Evolutionary conservation across 2,329 filamentous ascomycete species (phyloP).

Genomic region (Alternaria atra): DNA sequence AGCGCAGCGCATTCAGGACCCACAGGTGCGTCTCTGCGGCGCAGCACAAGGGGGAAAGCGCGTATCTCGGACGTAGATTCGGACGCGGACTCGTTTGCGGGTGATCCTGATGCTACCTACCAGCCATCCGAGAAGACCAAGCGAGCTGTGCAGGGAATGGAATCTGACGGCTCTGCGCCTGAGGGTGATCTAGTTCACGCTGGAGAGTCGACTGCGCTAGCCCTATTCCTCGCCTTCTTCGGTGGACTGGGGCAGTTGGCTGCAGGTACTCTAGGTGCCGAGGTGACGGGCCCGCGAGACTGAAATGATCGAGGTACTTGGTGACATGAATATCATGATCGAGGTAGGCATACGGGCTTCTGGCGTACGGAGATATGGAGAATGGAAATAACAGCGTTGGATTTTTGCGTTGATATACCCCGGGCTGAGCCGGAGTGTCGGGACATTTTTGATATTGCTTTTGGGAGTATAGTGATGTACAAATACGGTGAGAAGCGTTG

Average conservation of each 20-base stretch:
- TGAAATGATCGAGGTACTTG: constrained; percentile 7
- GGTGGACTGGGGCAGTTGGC: constrained; percentile 48
- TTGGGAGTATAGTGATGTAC: neutral
- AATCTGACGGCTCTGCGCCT: constrained; percentile 38
- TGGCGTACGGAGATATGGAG: constrained; percentile 2
- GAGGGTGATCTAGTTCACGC: constrained; percentile 42
- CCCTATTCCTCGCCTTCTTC: constrained; percentile 44
- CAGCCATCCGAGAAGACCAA: constrained; percentile 34
- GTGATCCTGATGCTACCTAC: constrained; percentile 38
- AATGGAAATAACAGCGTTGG: neutral
- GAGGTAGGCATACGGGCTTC: neutral
- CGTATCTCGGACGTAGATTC: constrained; percentile 28
- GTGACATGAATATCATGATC: neutral
- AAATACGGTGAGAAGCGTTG: neutral
- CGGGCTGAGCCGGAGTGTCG: constrained; percentile 1
- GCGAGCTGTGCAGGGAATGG: constrained; percentile 37
- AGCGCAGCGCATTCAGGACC: constrained; percentile 14
- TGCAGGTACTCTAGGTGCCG: constrained; percentile 47
- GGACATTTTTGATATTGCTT: constrained; percentile 12
- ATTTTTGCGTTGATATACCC: neutral
- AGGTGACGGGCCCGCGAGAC: constrained; percentile 38
- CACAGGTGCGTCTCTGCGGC: constrained; percentile 23
- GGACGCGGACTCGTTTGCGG: constrained; percentile 28
- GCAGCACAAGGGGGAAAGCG: constrained; percentile 30
- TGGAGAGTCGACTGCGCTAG: constrained; percentile 48